These are phyloP conservation scores for Macadamia tetraphylla DNA, from an alignment of 164 flowering plant species.

Conservation along the genomic window DNA sequence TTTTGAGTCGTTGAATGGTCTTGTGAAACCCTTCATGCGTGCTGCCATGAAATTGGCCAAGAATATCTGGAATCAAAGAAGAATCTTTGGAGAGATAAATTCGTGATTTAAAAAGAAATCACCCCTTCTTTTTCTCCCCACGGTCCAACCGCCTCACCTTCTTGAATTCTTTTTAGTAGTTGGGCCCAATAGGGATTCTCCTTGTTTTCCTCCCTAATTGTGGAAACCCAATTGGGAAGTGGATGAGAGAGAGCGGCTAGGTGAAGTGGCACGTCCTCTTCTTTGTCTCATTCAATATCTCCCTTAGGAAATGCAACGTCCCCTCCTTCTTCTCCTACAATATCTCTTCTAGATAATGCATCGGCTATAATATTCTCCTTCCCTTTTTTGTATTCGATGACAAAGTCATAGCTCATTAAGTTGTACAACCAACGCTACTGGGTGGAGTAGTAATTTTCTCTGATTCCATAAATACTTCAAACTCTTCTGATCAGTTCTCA, in stretches of 20 bases:
- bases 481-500: neutral
- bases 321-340: too few relatives aligned
- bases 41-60: neutral
- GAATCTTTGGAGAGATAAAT: neutral
- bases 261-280: too few relatives aligned
- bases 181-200: too few relatives aligned
- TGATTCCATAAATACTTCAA: conserved; percentile 1
- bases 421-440: conserved; percentile 6
- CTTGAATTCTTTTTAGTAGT: too few relatives aligned
- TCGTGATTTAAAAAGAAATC: neutral
- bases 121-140: neutral
- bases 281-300: too few relatives aligned
- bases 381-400: conserved; percentile 4
- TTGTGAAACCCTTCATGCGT: too few relatives aligned
- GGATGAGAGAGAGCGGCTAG: neutral
- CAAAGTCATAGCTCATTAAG: neutral
- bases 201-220: too few relatives aligned
- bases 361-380: conserved; percentile 1
- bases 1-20: too few relatives aligned
- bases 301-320: too few relatives aligned
- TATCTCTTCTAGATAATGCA: neutral
- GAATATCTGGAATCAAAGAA: neutral
- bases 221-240: neutral
- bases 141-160: too few relatives aligned
- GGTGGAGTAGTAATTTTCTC: neutral